Percentiles rank a stretch among this genome's conserved stretches.
phyloP scores from a whole-genome alignment of 1,284 basidiomycete species.

The Cerioporus squamosus region DNA sequence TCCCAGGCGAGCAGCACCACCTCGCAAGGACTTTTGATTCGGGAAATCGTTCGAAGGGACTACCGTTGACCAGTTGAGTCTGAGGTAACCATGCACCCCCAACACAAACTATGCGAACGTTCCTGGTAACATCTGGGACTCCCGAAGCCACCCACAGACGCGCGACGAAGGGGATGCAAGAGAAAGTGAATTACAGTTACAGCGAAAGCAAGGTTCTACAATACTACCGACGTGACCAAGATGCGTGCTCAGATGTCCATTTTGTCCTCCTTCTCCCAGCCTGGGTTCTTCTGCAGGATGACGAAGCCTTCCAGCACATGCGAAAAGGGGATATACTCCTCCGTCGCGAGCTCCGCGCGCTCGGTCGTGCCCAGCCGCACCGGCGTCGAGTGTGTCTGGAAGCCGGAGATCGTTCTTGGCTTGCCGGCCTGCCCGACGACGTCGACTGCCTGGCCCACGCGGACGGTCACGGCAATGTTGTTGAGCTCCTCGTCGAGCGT shows the following conservation, averaged over 20 bases:
- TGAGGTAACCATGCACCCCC: too few species aligned
- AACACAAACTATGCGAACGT: too few species aligned
- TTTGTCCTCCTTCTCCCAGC: conserved; percentile 81
- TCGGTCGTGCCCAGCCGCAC: conserved; percentile 94
- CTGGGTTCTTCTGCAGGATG: conserved; percentile 86
- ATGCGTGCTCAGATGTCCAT: conserved; percentile 64
- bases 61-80: too few species aligned
- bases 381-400: conserved; percentile 97
- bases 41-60: too few species aligned
- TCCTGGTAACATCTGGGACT: too few species aligned
- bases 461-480: conserved; percentile 86
- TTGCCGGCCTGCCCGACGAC: conserved; percentile 93
- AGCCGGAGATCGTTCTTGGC: conserved; percentile 89
- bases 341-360: conserved; percentile 94
- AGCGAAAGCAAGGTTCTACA: conserved; percentile 27
- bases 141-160: too few species aligned
- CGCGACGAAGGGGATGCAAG: too few species aligned
- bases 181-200: conserved; percentile 19
- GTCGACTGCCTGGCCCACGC: conserved; percentile 94
- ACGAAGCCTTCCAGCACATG: conserved; percentile 91
- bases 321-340: conserved; percentile 93
- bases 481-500: conserved; percentile 93
- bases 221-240: conserved; percentile 9
- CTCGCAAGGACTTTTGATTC: too few species aligned
- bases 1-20: too few species aligned